Percentiles rank a stretch among this genome's conserved stretches.
Conservation (phyloP, 2,329 filamentous ascomycete species). For the Penicillium sp. region DNA sequence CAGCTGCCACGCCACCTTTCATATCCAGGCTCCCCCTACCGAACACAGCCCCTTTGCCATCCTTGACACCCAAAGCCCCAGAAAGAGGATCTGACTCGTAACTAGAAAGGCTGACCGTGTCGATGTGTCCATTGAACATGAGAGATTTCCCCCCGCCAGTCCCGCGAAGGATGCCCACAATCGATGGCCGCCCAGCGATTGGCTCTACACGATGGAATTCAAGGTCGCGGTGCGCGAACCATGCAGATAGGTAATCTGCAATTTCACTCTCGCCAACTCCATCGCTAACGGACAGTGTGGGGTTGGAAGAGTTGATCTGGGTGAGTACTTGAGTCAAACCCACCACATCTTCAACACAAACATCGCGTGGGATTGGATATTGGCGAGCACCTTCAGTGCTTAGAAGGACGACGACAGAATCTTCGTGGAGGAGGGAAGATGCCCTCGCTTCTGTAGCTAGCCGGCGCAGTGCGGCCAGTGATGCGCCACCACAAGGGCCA, state of each 20-base stretch:
- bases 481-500: constrained; percentile 66
- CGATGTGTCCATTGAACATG: constrained; percentile 58
- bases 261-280: constrained; percentile 53
- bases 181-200: constrained; percentile 51
- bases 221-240: constrained; percentile 56
- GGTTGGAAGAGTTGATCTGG: constrained; percentile 55
- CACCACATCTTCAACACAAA: constrained; percentile 47
- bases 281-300: constrained; percentile 43
- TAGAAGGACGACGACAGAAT: constrained; percentile 65
- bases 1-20: constrained; percentile 55
- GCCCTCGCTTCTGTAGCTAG: constrained; percentile 39
- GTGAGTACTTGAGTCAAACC: constrained; percentile 50
- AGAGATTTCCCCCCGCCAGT: constrained; percentile 51
- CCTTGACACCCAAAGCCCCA: constrained; percentile 37
- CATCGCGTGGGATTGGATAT: constrained; percentile 51
- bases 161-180: constrained; percentile 53
- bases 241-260: constrained; percentile 51
- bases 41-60: constrained; percentile 43
- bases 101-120: constrained; percentile 54
- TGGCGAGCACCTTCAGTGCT: constrained; percentile 65
- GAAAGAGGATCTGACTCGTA: constrained; percentile 52
- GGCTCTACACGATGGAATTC: constrained; percentile 55
- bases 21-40: constrained; percentile 55
- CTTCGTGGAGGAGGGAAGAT: constrained; percentile 37
- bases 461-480: constrained; percentile 57